Conservation (phyloP, 2,329 filamentous ascomycete species). For the Thielaviopsis euricoi region DNA sequence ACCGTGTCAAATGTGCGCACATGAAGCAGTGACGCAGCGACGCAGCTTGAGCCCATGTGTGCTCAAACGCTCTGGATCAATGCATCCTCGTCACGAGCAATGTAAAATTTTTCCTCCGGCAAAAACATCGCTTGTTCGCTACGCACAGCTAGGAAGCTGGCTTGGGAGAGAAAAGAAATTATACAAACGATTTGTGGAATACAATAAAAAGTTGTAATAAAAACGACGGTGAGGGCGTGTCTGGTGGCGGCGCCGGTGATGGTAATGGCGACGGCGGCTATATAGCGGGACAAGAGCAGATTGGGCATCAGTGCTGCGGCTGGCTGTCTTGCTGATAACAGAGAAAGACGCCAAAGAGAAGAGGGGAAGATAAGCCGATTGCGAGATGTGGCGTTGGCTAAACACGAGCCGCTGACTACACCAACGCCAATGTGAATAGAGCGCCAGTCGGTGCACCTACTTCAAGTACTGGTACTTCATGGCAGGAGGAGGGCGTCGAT, state of each 20-base stretch:
- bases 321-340: neutral
- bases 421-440: neutral
- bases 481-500: no score
- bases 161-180: neutral
- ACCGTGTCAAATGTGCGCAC: neutral
- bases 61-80: neutral
- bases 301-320: neutral
- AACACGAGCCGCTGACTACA: neutral
- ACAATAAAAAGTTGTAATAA: no score
- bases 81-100: neutral
- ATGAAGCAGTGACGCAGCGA: neutral
- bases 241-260: neutral
- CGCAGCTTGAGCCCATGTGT: neutral
- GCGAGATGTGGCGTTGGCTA: neutral
- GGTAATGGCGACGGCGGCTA: neutral
- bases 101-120: neutral
- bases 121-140: neutral
- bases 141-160: neutral
- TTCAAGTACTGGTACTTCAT: neutral
- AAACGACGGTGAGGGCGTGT: neutral
- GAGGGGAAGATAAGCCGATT: neutral
- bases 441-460: no score
- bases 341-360: neutral
- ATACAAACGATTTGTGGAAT: no score
- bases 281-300: neutral